A percentile compares a stretch with the other conserved stretches of the same genome.
phyloP scores from a whole-genome alignment of 306 rosid genomes.

The Amphicarpaea edgeworthii region DNA sequence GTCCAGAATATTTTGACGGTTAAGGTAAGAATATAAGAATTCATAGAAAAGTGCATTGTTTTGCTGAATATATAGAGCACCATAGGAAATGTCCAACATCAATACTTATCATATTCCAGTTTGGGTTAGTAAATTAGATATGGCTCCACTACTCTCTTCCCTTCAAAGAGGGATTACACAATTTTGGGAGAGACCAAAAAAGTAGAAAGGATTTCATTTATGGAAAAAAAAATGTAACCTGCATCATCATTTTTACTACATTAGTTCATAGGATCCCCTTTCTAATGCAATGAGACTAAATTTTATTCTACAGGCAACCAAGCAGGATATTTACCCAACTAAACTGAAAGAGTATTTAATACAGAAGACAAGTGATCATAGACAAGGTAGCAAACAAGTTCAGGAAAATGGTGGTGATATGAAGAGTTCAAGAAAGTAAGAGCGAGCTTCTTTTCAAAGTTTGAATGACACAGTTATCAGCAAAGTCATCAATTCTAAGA shows the following conservation, averaged over 20 bases:
- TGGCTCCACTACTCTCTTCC: background rate
- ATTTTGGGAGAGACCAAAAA: background rate
- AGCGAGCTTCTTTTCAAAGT: constrained; percentile 22
- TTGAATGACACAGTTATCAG: constrained; percentile 8
- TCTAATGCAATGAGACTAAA: constrained; percentile 26
- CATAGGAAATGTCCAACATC: background rate
- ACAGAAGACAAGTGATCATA: constrained; percentile 43
- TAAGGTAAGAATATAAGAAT: constrained; percentile 62
- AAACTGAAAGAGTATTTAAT: constrained; percentile 60
- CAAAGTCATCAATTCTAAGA: constrained; percentile 9
- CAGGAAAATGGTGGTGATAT: constrained; percentile 31
- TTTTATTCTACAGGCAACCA: constrained; percentile 57
- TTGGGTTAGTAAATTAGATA: background rate
- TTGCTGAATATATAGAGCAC: constrained; percentile 1
- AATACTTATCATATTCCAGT: background rate
- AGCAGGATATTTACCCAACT: constrained; percentile 53
- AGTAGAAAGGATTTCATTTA: background rate
- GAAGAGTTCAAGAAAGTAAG: constrained; percentile 26
- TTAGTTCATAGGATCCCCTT: constrained; percentile 10
- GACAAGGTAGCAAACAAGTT: constrained; percentile 29
- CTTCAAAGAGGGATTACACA: constrained; percentile 1
- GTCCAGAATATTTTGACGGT: constrained; percentile 62
- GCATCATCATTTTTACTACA: constrained; percentile 17
- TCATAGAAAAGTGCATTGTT: constrained; percentile 22
- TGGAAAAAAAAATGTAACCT: constrained; percentile 18